Conservation (phyloP, 192 early-diverging fungal species). For the Dissophora globulifera region DNA sequence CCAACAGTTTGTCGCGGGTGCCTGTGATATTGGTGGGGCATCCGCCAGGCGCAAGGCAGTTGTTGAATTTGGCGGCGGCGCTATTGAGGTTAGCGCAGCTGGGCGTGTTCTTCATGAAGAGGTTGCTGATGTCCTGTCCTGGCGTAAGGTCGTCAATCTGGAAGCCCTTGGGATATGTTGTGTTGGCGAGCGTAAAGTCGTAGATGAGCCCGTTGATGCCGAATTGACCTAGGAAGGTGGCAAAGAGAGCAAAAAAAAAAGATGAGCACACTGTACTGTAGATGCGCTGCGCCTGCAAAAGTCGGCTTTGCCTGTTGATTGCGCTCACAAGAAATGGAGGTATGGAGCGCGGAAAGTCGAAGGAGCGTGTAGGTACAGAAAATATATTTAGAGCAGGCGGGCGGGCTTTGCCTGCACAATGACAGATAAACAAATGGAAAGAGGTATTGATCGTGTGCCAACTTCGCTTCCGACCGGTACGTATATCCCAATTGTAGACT, state of each 20-base stretch:
- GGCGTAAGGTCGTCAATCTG: slow-evolving; percentile 31
- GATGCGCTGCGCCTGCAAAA: too few relatives aligned
- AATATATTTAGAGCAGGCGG: too few relatives aligned
- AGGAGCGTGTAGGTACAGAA: too few relatives aligned
- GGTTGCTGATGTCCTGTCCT: slow-evolving; percentile 67
- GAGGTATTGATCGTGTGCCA: background rate
- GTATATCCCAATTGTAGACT: too few relatives aligned
- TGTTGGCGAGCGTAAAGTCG: slow-evolving; percentile 7
- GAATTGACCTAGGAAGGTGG: slow-evolving; percentile 20
- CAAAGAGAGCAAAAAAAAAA: background rate
- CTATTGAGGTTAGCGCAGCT: slow-evolving; percentile 44
- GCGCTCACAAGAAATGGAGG: too few relatives aligned
- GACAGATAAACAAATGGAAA: background rate
- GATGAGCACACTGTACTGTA: background rate
- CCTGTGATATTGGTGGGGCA: slow-evolving; percentile 25
- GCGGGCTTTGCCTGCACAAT: background rate
- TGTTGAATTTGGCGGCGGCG: slow-evolving; percentile 54
- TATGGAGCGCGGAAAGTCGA: too few relatives aligned
- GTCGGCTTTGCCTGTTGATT: too few relatives aligned
- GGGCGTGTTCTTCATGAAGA: slow-evolving; percentile 42
- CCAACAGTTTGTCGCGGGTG: background rate
- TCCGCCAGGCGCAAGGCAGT: slow-evolving; percentile 51
- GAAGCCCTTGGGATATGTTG: slow-evolving; percentile 16
- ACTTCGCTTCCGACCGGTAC: slow-evolving; percentile 35
- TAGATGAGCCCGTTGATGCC: slow-evolving; percentile 45